Percentiles rank a stretch among this genome's conserved stretches.
Conservation (phyloP, 148 eudicot genomes). For the Hydrangea macrophylla region DNA sequence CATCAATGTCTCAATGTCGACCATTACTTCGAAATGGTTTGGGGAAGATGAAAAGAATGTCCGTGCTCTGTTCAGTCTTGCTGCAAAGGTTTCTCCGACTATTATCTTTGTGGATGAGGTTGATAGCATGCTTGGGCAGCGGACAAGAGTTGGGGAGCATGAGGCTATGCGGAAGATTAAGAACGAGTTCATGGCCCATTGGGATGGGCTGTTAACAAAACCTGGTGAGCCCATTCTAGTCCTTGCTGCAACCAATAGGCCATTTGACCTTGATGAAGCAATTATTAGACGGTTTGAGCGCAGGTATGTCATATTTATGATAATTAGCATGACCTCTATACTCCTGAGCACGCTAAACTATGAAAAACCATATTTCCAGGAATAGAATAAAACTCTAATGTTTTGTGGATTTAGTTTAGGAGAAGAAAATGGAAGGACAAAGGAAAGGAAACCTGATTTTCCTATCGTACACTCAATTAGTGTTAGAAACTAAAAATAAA, state of each 20-base stretch:
- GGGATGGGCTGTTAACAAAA: conserved; percentile 83
- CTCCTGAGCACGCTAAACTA: neutral
- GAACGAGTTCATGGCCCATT: conserved; percentile 87
- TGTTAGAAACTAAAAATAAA: too few relatives aligned
- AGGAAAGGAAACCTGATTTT: too few relatives aligned
- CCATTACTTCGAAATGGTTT: conserved; percentile 85
- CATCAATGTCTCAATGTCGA: conserved; percentile 80
- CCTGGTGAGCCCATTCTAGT: conserved; percentile 79
- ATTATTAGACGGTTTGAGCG: conserved; percentile 87
- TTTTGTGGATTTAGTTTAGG: conserved; percentile 11
- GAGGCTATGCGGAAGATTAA: conserved; percentile 85
- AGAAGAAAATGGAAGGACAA: too few relatives aligned
- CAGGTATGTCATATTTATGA: conserved; percentile 37
- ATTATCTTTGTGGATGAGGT: conserved; percentile 85
- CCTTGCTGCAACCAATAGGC: conserved; percentile 90
- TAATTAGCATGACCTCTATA: neutral
- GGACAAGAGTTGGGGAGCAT: conserved; percentile 78
- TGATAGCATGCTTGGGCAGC: conserved; percentile 83
- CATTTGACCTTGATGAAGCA: conserved; percentile 89
- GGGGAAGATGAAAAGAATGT: conserved; percentile 90
- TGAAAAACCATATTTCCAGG: neutral
- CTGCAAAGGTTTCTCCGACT: conserved; percentile 73
- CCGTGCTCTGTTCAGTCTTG: conserved; percentile 74
- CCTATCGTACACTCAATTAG: too few relatives aligned
- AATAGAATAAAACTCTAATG: neutral